Evolutionary conservation across 2,329 filamentous ascomycete species (phyloP).

Genomic region (Pseudogymnoascus sp.): DNA sequence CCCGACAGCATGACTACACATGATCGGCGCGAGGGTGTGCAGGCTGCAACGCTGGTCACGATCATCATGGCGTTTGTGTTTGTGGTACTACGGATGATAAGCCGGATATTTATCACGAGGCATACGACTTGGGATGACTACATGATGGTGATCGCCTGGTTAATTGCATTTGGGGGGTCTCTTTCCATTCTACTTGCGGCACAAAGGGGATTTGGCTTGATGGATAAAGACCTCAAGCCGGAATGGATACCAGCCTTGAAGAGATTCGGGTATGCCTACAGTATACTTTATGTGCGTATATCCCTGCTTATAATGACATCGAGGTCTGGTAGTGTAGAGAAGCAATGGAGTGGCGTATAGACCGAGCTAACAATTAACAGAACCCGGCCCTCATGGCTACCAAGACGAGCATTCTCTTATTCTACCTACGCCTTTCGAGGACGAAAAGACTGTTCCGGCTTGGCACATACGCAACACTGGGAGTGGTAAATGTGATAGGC

Average conservation of each 20-base stretch:
- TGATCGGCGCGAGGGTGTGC: constrained; percentile 37
- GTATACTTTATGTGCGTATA: constrained; percentile 45
- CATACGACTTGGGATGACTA: constrained; percentile 68
- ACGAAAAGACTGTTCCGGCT: constrained; percentile 65
- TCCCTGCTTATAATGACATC: background rate
- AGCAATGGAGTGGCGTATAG: background rate
- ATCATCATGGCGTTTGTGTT: constrained; percentile 63
- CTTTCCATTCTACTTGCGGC: constrained; percentile 56
- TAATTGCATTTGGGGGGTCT: constrained; percentile 56
- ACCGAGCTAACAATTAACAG: constrained; percentile 31
- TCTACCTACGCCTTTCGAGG: constrained; percentile 73
- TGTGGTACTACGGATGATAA: constrained; percentile 63
- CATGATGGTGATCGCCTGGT: constrained; percentile 70
- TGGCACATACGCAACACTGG: constrained; percentile 67
- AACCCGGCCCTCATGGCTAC: constrained; percentile 82
- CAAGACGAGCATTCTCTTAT: constrained; percentile 79
- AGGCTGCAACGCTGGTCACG: constrained; percentile 61
- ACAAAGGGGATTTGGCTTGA: constrained; percentile 53
- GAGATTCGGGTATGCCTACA: constrained; percentile 51
- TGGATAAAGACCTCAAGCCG: constrained; percentile 48
- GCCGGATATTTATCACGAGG: constrained; percentile 62
- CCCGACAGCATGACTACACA: background rate
- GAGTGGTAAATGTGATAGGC: constrained; percentile 69
- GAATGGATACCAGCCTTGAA: constrained; percentile 43
- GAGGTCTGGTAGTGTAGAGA: background rate